A percentile compares a stretch with the other conserved stretches of the same genome.
Evolutionary conservation across 2,329 filamentous ascomycete genomes (phyloP).

Genomic region (Canariomyces notabilis): DNA sequence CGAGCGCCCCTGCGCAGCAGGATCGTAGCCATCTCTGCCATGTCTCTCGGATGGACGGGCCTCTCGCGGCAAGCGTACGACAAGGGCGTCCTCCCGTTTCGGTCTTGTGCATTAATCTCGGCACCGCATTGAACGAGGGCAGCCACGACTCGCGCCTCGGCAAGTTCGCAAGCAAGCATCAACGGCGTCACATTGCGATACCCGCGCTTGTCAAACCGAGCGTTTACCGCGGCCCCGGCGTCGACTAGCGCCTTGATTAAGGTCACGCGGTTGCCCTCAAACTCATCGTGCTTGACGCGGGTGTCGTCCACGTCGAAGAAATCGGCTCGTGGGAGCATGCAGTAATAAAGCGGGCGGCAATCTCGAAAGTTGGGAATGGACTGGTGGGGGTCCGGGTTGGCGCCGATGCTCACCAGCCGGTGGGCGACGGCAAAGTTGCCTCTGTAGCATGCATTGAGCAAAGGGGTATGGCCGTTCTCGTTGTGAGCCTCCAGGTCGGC

Average conservation of each 20-base stretch:
- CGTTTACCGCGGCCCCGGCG: slow-evolving; percentile 21
- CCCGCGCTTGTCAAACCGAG: slow-evolving; percentile 21
- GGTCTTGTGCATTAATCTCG: slow-evolving; percentile 22
- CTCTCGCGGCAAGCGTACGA: slow-evolving; percentile 18
- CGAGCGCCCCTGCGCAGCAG: slow-evolving; percentile 18
- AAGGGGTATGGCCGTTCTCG: slow-evolving; percentile 20
- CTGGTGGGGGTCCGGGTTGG: slow-evolving; percentile 21
- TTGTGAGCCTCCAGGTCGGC: slow-evolving; percentile 24
- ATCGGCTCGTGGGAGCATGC: slow-evolving; percentile 19
- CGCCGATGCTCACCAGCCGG: slow-evolving; percentile 20
- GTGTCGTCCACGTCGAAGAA: slow-evolving; percentile 22
- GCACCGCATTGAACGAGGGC: slow-evolving; percentile 20
- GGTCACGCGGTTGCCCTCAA: slow-evolving; percentile 21
- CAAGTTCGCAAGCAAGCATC: slow-evolving; percentile 23
- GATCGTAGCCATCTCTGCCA: slow-evolving; percentile 19
- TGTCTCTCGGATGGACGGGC: slow-evolving; percentile 19
- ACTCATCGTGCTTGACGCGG: slow-evolving; percentile 21
- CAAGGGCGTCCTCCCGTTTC: slow-evolving; percentile 17
- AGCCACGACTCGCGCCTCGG: slow-evolving; percentile 20
- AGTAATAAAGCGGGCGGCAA: slow-evolving; percentile 23
- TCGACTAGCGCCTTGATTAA: slow-evolving; percentile 21
- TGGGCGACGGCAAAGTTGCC: slow-evolving; percentile 25
- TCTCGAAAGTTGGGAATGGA: slow-evolving; percentile 22
- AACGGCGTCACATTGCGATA: slow-evolving; percentile 18
- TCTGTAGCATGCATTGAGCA: slow-evolving; percentile 22